Percentiles rank a stretch among this genome's conserved stretches.
Evolutionary conservation across 306 rosid genomes (phyloP).

Genomic region (Biancaea sappan): DNA sequence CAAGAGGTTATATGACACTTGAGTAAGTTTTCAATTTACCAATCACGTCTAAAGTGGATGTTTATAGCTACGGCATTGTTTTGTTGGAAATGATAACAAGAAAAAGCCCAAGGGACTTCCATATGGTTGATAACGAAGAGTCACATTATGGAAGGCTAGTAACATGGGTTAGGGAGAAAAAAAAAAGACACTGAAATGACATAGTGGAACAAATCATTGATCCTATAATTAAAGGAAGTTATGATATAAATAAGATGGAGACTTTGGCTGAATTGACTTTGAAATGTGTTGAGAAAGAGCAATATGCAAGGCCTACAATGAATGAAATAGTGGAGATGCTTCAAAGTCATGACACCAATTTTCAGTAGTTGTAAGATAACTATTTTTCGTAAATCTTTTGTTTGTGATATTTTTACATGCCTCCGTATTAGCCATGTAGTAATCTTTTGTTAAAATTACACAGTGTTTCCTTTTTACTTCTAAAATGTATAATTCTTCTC

Average conservation of each 20-base stretch:
- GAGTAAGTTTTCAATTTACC: constrained; percentile 48
- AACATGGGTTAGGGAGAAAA: constrained; percentile 42
- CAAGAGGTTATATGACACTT: constrained; percentile 55
- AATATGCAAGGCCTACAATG: constrained; percentile 43
- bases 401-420: too few species aligned
- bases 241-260: constrained; percentile 24
- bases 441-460: too few species aligned
- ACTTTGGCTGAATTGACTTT: constrained; percentile 27
- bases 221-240: constrained; percentile 19
- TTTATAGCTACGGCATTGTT: constrained; percentile 49
- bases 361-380: too few species aligned
- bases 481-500: too few species aligned
- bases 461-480: too few species aligned
- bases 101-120: constrained; percentile 18
- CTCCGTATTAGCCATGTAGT: too few species aligned
- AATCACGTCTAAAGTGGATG: constrained; percentile 55
- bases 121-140: neutral
- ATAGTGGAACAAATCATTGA: constrained; percentile 36
- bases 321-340: constrained; percentile 42
- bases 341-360: neutral
- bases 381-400: too few species aligned
- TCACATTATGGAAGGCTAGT: constrained; percentile 35
- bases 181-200: neutral
- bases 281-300: constrained; percentile 37
- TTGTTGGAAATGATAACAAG: constrained; percentile 44